These are phyloP conservation scores for Aspergillus persii DNA, from an alignment of 2,329 filamentous ascomycete species.

Conservation along the genomic window DNA sequence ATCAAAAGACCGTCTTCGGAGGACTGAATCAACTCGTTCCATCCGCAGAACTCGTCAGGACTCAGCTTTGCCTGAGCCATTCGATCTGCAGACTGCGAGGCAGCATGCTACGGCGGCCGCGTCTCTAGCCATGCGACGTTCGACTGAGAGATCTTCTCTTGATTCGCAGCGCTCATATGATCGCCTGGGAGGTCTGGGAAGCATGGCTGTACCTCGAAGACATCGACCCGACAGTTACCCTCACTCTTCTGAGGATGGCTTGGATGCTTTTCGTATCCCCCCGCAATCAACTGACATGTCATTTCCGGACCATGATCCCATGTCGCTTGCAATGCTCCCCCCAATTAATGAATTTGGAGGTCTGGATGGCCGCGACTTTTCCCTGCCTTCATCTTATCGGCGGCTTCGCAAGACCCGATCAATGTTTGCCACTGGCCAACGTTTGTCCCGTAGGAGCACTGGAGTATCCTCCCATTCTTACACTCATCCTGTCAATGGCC, in stretches of 20 bases:
- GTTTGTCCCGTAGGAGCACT: constrained; percentile 23
- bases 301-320: constrained; percentile 1
- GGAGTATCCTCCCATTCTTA: constrained; percentile 11
- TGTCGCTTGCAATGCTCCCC: constrained; percentile 21
- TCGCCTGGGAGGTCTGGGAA: constrained; percentile 27
- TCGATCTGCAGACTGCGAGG: constrained; percentile 31
- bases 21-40: constrained; percentile 40
- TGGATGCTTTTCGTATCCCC: constrained; percentile 3
- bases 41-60: constrained; percentile 29
- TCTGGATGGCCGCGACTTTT: constrained; percentile 36
- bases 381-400: constrained; percentile 47
- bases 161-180: constrained; percentile 29
- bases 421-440: constrained; percentile 45
- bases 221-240: constrained; percentile 18
- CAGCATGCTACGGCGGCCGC: constrained; percentile 43
- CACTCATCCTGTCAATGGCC: constrained; percentile 7
- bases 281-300: not conserved
- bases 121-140: constrained; percentile 42
- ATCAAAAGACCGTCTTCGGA: constrained; percentile 32
- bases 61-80: constrained; percentile 21
- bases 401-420: constrained; percentile 48
- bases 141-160: constrained; percentile 27
- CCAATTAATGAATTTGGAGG: constrained; percentile 32
- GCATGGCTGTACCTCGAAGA: constrained; percentile 25
- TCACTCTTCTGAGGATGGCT: constrained; percentile 12